phyloP scores from a whole-genome alignment of 257 asterid genomes.

The Eucommia ulmoides region DNA sequence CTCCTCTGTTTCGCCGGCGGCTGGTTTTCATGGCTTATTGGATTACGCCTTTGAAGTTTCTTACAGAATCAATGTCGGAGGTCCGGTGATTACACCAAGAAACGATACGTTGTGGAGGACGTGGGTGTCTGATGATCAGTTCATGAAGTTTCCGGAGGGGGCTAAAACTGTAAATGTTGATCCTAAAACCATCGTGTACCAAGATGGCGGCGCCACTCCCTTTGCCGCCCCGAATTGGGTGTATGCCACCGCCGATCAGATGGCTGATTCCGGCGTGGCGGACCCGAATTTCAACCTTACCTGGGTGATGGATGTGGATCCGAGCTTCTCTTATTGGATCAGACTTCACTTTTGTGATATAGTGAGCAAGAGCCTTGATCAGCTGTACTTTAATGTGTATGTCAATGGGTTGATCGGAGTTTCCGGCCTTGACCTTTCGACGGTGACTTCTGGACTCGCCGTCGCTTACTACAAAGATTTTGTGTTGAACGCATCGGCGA shows the following conservation, averaged over 20 bases:
- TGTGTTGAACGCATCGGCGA: constrained; percentile 49
- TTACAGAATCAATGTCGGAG: constrained; percentile 67
- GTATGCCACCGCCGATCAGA: constrained; percentile 62
- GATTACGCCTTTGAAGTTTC: constrained; percentile 40
- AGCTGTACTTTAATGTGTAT: constrained; percentile 86
- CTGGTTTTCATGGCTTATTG: constrained; percentile 35
- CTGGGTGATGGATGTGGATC: constrained; percentile 67
- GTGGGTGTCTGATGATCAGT: constrained; percentile 43
- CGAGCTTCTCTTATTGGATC: constrained; percentile 61
- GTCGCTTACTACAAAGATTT: constrained; percentile 68
- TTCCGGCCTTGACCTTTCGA: constrained; percentile 67
- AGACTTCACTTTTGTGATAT: constrained; percentile 86
- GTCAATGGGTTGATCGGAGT: constrained; percentile 40
- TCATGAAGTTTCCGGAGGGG: constrained; percentile 44
- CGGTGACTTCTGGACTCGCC: constrained; percentile 52
- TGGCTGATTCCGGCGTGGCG: constrained; percentile 53
- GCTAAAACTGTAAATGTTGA: constrained; percentile 44
- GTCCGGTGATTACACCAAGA: constrained; percentile 51
- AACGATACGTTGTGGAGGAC: constrained; percentile 69
- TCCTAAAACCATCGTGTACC: constrained; percentile 29
- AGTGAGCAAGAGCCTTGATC: constrained; percentile 49
- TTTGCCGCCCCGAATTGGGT: constrained; percentile 55
- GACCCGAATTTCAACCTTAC: constrained; percentile 74
- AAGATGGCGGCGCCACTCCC: constrained; percentile 59
- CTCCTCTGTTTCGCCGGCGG: constrained; percentile 36